A percentile compares a stretch with the other conserved stretches of the same genome.
phyloP scores from a whole-genome alignment of 2,329 filamentous ascomycete genomes.

The Diaporthe australafricana region DNA sequence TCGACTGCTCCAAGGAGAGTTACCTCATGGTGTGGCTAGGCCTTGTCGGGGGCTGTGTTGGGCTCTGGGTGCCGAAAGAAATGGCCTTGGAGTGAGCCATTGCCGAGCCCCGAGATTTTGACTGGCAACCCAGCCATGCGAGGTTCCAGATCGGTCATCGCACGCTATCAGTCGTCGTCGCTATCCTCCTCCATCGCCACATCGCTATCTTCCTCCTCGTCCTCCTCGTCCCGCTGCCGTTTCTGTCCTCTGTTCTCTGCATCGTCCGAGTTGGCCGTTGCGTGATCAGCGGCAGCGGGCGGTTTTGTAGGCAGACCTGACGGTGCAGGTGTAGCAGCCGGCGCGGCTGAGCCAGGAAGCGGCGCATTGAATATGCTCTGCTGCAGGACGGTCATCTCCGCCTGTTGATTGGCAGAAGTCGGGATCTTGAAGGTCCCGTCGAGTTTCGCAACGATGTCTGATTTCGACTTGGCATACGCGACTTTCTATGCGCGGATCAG shows the following conservation, averaged over 20 bases:
- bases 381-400: conserved; percentile 78
- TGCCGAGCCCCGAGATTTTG: not conserved
- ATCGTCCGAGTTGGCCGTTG: conserved; percentile 63
- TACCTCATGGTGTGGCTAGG: conserved; percentile 93
- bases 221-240: conserved; percentile 76
- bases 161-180: conserved; percentile 70
- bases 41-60: conserved; percentile 83
- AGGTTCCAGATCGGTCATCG: conserved; percentile 14
- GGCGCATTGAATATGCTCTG: conserved; percentile 84
- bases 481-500: conserved; percentile 73
- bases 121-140: conserved; percentile 1
- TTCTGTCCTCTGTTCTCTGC: conserved; percentile 74
- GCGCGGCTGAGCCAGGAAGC: conserved; percentile 60
- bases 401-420: conserved; percentile 61
- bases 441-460: conserved; percentile 87
- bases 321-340: conserved; percentile 51
- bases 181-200: conserved; percentile 77
- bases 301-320: conserved; percentile 62
- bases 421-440: conserved; percentile 89
- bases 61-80: conserved; percentile 80
- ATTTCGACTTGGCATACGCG: conserved; percentile 89
- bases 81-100: conserved; percentile 61
- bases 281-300: conserved; percentile 57
- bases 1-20: conserved; percentile 70
- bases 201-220: conserved; percentile 71